phyloP scores from a whole-genome alignment of 2,329 filamentous ascomycete genomes.

The Seiridium unicorne region DNA sequence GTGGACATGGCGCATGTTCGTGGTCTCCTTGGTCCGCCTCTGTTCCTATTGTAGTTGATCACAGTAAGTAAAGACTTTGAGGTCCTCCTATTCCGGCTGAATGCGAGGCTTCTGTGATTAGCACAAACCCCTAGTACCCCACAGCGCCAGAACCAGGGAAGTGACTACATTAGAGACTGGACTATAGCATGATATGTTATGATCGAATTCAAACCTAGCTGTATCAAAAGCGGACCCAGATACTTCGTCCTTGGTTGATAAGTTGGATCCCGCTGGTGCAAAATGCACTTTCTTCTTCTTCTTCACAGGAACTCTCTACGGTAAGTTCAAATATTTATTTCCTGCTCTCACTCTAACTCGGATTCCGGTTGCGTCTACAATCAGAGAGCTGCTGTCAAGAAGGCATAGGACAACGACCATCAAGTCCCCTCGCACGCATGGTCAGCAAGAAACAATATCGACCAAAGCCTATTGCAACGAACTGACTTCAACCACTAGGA shows the following conservation, averaged over 20 bases:
- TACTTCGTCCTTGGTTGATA: constrained; percentile 48
- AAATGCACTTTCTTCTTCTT: constrained; percentile 52
- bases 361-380: constrained; percentile 43
- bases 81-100: neutral
- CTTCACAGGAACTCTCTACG: constrained; percentile 49
- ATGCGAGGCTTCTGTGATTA: neutral
- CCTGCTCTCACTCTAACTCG: neutral
- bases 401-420: constrained; percentile 48
- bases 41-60: neutral
- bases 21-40: neutral
- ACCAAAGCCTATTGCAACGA: neutral
- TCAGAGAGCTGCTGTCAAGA: constrained; percentile 50
- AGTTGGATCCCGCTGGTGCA: constrained; percentile 43
- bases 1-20: no score
- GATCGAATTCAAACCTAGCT: neutral
- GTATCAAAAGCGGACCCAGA: constrained; percentile 14
- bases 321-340: constrained; percentile 14
- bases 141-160: constrained; percentile 17
- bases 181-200: neutral
- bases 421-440: constrained; percentile 55
- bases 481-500: constrained; percentile 26
- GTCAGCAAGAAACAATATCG: constrained; percentile 22
- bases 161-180: neutral
- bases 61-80: neutral
- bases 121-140: constrained; percentile 4